Evolutionary conservation across 805 yeast genomes (phyloP).

Genomic region (Barnettozyma wickerhamii): DNA sequence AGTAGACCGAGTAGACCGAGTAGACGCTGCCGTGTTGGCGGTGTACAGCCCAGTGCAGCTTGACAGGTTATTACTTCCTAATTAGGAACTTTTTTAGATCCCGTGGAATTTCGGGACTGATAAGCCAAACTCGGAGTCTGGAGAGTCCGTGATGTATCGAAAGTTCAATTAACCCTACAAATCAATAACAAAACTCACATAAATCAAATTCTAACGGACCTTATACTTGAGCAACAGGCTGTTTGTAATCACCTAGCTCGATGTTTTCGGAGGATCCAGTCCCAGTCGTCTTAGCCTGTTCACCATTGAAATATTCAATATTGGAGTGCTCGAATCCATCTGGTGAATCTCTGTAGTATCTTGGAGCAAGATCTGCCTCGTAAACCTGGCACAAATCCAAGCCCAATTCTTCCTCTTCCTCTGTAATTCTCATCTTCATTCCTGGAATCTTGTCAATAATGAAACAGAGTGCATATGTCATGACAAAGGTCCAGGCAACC

Average conservation of each 20-base stretch:
- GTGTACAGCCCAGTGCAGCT: too few relatives aligned
- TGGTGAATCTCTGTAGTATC: constrained; percentile 8
- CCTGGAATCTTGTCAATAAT: constrained; percentile 50
- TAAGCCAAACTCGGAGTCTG: too few relatives aligned
- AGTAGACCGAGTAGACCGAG: too few relatives aligned
- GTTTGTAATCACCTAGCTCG: constrained; percentile 9
- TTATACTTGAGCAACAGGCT: constrained; percentile 1
- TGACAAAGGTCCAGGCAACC: constrained; percentile 40
- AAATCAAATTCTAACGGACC: too few relatives aligned
- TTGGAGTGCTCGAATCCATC: constrained; percentile 4
- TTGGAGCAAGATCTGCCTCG: constrained; percentile 37
- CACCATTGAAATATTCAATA: constrained; percentile 16
- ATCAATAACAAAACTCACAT: background rate
- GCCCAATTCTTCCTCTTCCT: constrained; percentile 47
- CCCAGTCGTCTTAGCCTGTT: background rate
- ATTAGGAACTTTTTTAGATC: too few relatives aligned
- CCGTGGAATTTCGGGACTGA: too few relatives aligned
- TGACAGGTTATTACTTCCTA: too few relatives aligned
- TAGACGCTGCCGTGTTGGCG: too few relatives aligned
- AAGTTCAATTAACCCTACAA: background rate
- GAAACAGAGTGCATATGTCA: constrained; percentile 40
- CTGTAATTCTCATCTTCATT: constrained; percentile 38
- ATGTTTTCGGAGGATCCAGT: constrained; percentile 4
- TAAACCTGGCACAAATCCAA: constrained; percentile 48
- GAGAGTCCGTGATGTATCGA: too few relatives aligned